Percentiles rank a stretch among this genome's conserved stretches.
Conservation (phyloP, 352 stramenopile genomes). For the Globisporangium lucens region DNA sequence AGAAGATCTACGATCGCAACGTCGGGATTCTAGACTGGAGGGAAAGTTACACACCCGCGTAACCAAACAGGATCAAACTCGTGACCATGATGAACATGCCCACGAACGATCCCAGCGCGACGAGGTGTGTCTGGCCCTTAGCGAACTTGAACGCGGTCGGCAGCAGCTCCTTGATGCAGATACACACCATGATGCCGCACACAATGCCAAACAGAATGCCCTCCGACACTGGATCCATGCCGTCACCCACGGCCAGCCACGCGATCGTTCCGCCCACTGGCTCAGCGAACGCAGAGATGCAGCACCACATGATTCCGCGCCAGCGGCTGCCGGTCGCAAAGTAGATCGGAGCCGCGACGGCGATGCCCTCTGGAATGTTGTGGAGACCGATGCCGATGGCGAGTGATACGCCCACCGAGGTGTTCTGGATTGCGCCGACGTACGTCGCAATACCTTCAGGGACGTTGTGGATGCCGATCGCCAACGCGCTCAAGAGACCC, state of each 20-base stretch:
- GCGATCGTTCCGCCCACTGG: conserved; percentile 87
- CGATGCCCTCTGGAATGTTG: conserved; percentile 97
- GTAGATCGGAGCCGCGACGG: conserved; percentile 95
- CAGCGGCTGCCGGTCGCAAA: conserved; percentile 94
- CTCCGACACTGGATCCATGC: conserved; percentile 67
- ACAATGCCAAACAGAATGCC: conserved; percentile 92
- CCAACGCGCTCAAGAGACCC: conserved; percentile 90
- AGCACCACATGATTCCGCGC: conserved; percentile 94
- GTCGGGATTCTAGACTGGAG: not conserved
- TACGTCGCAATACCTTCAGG: conserved; percentile 96
- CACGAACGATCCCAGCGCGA: conserved; percentile 74
- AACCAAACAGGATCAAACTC: conserved; percentile 87
- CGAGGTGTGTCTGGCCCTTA: conserved; percentile 73
- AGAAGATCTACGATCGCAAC: not conserved
- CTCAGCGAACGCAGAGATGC: conserved; percentile 89
- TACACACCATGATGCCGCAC: conserved; percentile 92
- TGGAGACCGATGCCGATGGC: conserved; percentile 95
- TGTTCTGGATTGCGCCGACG: conserved; percentile 87
- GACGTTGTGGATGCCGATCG: conserved; percentile 95
- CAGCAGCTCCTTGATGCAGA: conserved; percentile 90
- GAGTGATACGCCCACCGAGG: conserved; percentile 87
- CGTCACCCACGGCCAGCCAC: conserved; percentile 79
- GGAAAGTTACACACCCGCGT: conserved; percentile 47
- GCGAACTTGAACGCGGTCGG: conserved; percentile 92
- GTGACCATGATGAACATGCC: conserved; percentile 89